Conservation (phyloP, 192 early-diverging fungal species). For the Nowakowskiella sp. region DNA sequence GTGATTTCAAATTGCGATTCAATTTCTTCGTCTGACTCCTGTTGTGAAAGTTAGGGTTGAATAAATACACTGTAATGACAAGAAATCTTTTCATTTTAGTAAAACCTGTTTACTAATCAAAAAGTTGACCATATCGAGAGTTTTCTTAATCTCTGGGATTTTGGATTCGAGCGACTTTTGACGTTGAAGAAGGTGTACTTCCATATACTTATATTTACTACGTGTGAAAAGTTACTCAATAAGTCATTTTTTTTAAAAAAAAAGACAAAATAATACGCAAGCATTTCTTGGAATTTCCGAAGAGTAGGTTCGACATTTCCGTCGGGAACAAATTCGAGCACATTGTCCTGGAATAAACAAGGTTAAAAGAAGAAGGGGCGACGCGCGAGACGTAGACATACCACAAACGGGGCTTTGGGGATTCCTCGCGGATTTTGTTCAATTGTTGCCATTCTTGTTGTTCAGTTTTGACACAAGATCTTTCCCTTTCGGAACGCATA, state of each 20-base stretch:
- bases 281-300: slow-evolving; percentile 87
- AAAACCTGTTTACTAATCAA: slow-evolving; percentile 44
- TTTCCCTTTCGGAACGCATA: too few species aligned
- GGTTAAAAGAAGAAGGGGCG: neutral
- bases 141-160: slow-evolving; percentile 95
- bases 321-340: slow-evolving; percentile 75
- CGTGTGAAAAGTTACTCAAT: neutral
- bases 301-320: slow-evolving; percentile 76
- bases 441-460: slow-evolving; percentile 38
- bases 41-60: neutral
- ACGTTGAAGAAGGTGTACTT: slow-evolving; percentile 78
- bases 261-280: slow-evolving; percentile 42
- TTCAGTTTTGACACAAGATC: too few species aligned
- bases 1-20: slow-evolving; percentile 86
- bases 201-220: slow-evolving; percentile 99
- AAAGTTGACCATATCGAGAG: slow-evolving; percentile 76
- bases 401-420: slow-evolving; percentile 91
- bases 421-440: slow-evolving; percentile 91
- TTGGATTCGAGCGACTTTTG: slow-evolving; percentile 78
- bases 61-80: neutral
- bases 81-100: neutral
- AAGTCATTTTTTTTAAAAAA: slow-evolving; percentile 4
- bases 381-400: slow-evolving; percentile 21
- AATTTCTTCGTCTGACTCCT: slow-evolving; percentile 58
- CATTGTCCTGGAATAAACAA: slow-evolving; percentile 55